Base-by-base conservation (phyloP, 73 alveolate species). In the Paramecium sonneborni region DNA sequence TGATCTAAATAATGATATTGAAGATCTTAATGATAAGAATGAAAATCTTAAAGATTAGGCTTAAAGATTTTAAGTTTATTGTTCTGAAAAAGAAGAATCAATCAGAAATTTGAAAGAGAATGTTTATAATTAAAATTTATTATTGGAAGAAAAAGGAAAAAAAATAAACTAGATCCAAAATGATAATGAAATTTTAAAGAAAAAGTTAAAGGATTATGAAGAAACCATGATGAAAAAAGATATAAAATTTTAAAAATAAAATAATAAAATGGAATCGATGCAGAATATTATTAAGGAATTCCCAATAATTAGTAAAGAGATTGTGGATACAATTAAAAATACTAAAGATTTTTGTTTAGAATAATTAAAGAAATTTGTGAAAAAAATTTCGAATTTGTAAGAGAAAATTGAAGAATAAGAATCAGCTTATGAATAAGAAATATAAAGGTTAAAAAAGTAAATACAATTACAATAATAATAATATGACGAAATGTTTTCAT, bases 401-500 rank as follows among this genome's bases (percentile, higher is more conserved):
- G 84, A 62, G 43, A 32, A 62, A 62, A 62, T 30, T 24, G 84
- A 62, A 26, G 18, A 62, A 5, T 30, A 10, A 3, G 44, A 30
- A 62, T 26, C 84, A 12, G 46, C 43, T 12, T 14, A 62, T 24
- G 84, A 62, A 62, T 62, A 62, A 32, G 84, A 62, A 30, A 62
- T 62, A 26, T 62, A 30, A 7, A 62, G 18, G 26, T 62, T 62
- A 62, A 62, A 62, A n/a, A 62, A 62, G 24, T 32, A 62, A 62
- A 11, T 62, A 62, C 24, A 62, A 32, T 62, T 23, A 30, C 2
- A 26, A 30, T 30, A 26, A 30, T 62, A 62, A 62, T 62, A 62
- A n/a, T 62, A 30, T 62, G 84, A 62, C 24, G 84, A 62, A 10
- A 62, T 62, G 84, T 62, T 62, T 62, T 62, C 84, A 30, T 32